Conservation (phyloP, 1,284 basidiomycete species). For the Lignosus rhinocerotis region DNA sequence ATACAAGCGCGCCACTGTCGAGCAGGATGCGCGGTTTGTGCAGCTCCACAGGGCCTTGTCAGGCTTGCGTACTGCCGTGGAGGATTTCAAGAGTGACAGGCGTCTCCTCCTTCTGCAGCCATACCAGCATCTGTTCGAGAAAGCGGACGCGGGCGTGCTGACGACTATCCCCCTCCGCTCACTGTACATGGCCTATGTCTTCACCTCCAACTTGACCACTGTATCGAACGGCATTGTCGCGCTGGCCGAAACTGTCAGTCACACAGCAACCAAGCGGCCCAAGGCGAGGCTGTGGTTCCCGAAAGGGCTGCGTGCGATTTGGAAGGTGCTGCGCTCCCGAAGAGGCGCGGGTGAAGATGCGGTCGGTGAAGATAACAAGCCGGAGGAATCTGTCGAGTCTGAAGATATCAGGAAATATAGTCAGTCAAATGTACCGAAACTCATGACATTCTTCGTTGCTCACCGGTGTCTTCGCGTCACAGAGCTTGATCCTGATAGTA, state of each 20-base stretch:
- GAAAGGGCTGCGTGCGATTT: conserved; percentile 45
- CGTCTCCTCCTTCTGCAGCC: conserved; percentile 50
- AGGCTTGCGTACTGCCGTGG: conserved; percentile 39
- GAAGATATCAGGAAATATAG: conserved; percentile 34
- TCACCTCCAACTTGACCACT: conserved; percentile 44
- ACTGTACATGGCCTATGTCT: conserved; percentile 50
- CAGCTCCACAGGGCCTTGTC: conserved; percentile 41
- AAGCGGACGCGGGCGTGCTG: conserved; percentile 12
- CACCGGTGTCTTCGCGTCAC: background rate
- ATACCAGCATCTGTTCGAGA: conserved; percentile 39
- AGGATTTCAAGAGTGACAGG: conserved; percentile 40
- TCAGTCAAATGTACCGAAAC: conserved; percentile 23
- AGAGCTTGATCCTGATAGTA: conserved; percentile 51
- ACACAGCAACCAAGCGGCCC: conserved; percentile 40
- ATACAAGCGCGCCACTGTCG: conserved; percentile 36
- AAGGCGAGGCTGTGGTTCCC: conserved; percentile 52
- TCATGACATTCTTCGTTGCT: background rate
- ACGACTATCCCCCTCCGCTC: conserved; percentile 38
- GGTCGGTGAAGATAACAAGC: conserved; percentile 31
- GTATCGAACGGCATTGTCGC: conserved; percentile 44
- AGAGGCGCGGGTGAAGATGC: conserved; percentile 30
- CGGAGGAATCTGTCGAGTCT: conserved; percentile 31
- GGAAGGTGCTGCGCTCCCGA: conserved; percentile 36
- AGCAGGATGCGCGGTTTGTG: conserved; percentile 28
- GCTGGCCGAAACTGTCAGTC: conserved; percentile 45